Evolutionary conservation across 768 basidiomycete species (phyloP).

Genomic region (Neoboletus magnificus): DNA sequence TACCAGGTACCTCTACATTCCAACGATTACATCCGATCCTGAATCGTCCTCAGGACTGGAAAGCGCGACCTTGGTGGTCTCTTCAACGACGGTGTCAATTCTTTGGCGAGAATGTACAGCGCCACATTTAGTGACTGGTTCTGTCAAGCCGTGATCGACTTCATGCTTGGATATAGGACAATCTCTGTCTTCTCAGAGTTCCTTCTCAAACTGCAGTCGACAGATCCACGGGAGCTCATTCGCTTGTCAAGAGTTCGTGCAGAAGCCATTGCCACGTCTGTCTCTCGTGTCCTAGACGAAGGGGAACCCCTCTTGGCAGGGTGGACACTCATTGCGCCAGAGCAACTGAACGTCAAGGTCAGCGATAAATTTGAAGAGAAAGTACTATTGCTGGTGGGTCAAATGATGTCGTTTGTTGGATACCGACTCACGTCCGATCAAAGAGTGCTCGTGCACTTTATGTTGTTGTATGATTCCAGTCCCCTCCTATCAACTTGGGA

Average conservation of each 20-base stretch:
- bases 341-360: constrained; percentile 65
- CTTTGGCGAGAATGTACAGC: constrained; percentile 84
- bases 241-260: constrained; percentile 85
- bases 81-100: constrained; percentile 95
- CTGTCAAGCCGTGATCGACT: constrained; percentile 93
- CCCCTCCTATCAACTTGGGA: neutral
- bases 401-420: neutral
- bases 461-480: constrained; percentile 59
- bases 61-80: constrained; percentile 90
- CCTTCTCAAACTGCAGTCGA: constrained; percentile 78
- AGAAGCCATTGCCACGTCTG: constrained; percentile 89
- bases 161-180: constrained; percentile 84
- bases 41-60: constrained; percentile 63
- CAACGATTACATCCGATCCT: neutral
- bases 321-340: constrained; percentile 91
- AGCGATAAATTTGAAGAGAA: constrained; percentile 93
- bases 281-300: constrained; percentile 69
- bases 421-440: neutral
- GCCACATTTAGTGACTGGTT: constrained; percentile 96
- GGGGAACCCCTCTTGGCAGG: constrained; percentile 77
- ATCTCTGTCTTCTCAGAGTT: constrained; percentile 92
- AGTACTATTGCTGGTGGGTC: constrained; percentile 76
- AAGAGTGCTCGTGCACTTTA: constrained; percentile 57
- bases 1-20: constrained; percentile 53
- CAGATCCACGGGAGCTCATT: constrained; percentile 89